These are phyloP conservation scores for Jatropha curcas DNA, from an alignment of 345 rosid genomes.

Conservation along the genomic window DNA sequence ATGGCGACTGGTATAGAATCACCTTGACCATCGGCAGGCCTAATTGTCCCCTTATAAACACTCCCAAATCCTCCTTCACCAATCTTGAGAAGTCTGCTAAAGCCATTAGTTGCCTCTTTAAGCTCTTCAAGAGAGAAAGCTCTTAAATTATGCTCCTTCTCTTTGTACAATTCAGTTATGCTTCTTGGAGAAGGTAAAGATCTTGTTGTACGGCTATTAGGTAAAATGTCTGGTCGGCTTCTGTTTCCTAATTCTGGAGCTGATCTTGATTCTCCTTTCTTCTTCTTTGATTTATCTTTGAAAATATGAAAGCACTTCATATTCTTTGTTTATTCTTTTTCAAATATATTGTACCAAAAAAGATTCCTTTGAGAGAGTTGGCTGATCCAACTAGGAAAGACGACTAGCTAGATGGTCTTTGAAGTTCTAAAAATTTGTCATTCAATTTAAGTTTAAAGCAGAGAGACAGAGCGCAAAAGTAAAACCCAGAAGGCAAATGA, in stretches of 20 bases:
- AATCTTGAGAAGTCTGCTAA: constrained; percentile 61
- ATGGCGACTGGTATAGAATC: constrained; percentile 62
- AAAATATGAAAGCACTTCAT: constrained; percentile 50
- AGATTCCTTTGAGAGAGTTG: too few species aligned
- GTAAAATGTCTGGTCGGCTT: constrained; percentile 16
- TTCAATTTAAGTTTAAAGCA: neutral
- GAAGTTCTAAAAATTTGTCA: neutral
- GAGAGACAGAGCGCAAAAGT: neutral
- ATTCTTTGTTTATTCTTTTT: neutral
- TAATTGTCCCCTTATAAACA: constrained; percentile 75
- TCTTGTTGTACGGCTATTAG: constrained; percentile 30
- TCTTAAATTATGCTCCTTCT: constrained; percentile 57
- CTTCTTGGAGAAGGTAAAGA: constrained; percentile 65
- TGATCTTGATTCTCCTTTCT: constrained; percentile 40
- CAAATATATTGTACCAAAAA: too few species aligned
- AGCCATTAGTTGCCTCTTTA: constrained; percentile 64
- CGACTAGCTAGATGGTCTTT: too few species aligned
- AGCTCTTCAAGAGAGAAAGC: constrained; percentile 70
- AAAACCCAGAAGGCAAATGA: neutral
- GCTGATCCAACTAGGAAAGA: too few species aligned
- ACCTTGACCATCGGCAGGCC: constrained; percentile 34
- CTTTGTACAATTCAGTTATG: constrained; percentile 60
- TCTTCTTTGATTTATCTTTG: constrained; percentile 47
- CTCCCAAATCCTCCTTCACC: constrained; percentile 99
- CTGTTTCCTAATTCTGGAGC: constrained; percentile 50